Evolutionary conservation across 2,329 filamentous ascomycete species (phyloP), one percentile per base, ranked within the genome.

Genomic region (Trichophyton schoenleinii): DNA sequence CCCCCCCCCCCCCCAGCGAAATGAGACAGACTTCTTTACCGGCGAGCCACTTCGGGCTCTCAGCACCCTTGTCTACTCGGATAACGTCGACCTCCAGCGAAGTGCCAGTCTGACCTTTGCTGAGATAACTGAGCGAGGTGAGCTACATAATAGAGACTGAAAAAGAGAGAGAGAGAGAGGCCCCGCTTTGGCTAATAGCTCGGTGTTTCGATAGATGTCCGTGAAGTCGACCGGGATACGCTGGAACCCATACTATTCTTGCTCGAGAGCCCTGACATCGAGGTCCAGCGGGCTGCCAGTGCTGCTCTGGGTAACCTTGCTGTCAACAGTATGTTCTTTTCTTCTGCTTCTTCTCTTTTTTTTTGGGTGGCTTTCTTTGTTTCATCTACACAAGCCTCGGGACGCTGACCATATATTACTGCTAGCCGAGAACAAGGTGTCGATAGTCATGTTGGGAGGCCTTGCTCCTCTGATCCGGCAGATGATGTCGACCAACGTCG

Each of bases 61-160:
- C 62, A 96, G 90, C 76, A 99, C 92, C 11, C 83, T 99, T 28
- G 94, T 99, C 62, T 99, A 96, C 74, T 99, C 94, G 62, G 91
- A 97, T 75, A 99, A 99, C 78, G 91, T 99, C 73, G 94, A 99
- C 74, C 82, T 99, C 60, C 94, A 99, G 78, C 84, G 94, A 67
- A 97, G 94, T 77, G 94, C 94, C 60, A 97, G 92, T 74, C 83
- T 99, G 74, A 99, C 94, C 1, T 99, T 99, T 80, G 94, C 94
- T 63, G 94, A 99, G 75, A 99, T 99, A 68, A 99, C 94, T 44
- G 94, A 99, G 77, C 80, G 92, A 89, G 92, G 94, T 96, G 67
- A 60, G 73, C 67, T 20, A 22, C 44, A 41, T 7, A 3, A 42
- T 18, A 42, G 9, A 36, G 11, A 36, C 34, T 18, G 18, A 7